Conservation (phyloP, 139 green algal genomes). For the Tetratostichococcus sp. region DNA sequence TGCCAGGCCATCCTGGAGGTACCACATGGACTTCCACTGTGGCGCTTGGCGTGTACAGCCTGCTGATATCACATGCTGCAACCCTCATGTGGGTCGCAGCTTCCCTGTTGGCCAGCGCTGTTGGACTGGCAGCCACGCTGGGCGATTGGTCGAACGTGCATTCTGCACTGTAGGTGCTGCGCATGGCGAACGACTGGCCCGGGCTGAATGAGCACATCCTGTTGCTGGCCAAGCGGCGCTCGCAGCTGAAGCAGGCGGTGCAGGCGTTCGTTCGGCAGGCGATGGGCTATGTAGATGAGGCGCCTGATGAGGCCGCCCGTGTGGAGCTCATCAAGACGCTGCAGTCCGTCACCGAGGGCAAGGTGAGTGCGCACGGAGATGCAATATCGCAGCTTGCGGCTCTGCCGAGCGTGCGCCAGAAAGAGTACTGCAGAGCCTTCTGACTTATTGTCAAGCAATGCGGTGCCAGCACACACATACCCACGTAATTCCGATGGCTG, state of each 20-base stretch:
- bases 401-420: too few species aligned
- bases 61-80: too few species aligned
- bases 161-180: conserved; percentile 61
- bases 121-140: too few species aligned
- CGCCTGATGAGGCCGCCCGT: conserved; percentile 64
- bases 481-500: too few species aligned
- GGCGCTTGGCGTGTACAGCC: neutral
- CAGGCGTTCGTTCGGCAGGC: conserved; percentile 85
- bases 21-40: conserved; percentile 13
- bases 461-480: too few species aligned
- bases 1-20: conserved; percentile 83
- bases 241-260: conserved; percentile 92
- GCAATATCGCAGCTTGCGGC: too few species aligned
- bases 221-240: conserved; percentile 91
- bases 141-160: too few species aligned
- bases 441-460: too few species aligned
- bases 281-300: conserved; percentile 79
- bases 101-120: too few species aligned
- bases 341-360: conserved; percentile 90
- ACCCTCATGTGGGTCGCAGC: too few species aligned
- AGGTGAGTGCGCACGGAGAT: conserved; percentile 45
- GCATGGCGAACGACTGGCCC: conserved; percentile 77
- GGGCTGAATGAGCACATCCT: conserved; percentile 90
- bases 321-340: conserved; percentile 94
- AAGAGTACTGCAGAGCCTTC: neutral